Evolutionary conservation across 2,329 filamentous ascomycete species (phyloP), one percentile per base, ranked within the genome.

Genomic region (Sclerotinia borealis): DNA sequence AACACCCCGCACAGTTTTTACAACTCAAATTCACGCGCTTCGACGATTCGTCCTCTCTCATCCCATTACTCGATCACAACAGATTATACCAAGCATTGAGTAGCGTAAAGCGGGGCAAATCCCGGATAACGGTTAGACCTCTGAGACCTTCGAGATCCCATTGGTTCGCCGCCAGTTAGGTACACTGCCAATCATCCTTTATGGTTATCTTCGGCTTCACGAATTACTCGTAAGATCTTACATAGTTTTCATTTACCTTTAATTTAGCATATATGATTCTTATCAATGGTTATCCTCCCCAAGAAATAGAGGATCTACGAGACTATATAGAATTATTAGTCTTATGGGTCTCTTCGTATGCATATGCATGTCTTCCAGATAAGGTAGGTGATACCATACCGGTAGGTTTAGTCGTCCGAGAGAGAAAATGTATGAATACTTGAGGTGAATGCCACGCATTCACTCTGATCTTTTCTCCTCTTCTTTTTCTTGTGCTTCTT

Each of bases 341-440:
- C 34, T 60, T 9, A 50, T 36, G 49, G 27, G 36, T 27, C 36
- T 34, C 37, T 15, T 34, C 17, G 29, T 34, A 56, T 62, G 49
- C 27, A 52, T 37, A n/a, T n/a, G 41, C 60, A 56, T 48, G 58
- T 36, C 19, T 31, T 56, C 60, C 50, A 47, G 50, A 62, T 37
- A 56, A 37, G 60, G 60, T 62, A 62, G 60, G 60, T 62, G 60
- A 48, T 25, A 62, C 41, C 39, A 48, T 25, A 62, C 41, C 39
- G 27, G 50, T 27, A 27, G 29, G 22, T 55, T 55, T 45, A 43
- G 36, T 36, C 48, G 15, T 36, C 29, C 15, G 29, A 43, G 10
- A 29, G 41, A 41, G 36, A 45, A 36, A 36, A 17, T 19, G 27
- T 17, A 52, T 41, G 36, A 50, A 51, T 60, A 60, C 58, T 51